Conservation (phyloP, 2,329 filamentous ascomycete species). For the Paracorniculantispora psalliotae region DNA sequence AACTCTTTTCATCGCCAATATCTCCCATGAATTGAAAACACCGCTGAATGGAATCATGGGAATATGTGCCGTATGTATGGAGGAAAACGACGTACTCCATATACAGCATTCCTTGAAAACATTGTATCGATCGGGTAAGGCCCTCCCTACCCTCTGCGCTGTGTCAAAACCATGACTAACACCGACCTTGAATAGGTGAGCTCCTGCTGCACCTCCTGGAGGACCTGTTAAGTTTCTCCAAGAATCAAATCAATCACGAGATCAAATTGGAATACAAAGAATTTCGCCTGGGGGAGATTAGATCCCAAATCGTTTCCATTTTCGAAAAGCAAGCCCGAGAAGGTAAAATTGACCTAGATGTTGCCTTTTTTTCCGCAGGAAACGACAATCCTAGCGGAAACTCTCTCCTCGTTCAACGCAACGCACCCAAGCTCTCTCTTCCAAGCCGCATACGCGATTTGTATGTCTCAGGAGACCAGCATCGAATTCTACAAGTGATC, state of each 20-base stretch:
- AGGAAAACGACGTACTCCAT: slow-evolving; percentile 72
- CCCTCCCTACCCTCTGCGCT: not conserved
- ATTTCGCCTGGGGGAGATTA: slow-evolving; percentile 78
- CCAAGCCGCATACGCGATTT: slow-evolving; percentile 73
- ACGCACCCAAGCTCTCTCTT: not conserved
- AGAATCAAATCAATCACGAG: slow-evolving; percentile 88
- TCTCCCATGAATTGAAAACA: slow-evolving; percentile 82
- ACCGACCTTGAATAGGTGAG: slow-evolving; percentile 44
- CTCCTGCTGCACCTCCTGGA: slow-evolving; percentile 80
- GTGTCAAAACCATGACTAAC: not conserved
- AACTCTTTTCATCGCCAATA: slow-evolving; percentile 95
- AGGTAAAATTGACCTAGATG: slow-evolving; percentile 66
- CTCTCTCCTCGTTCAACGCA: not conserved
- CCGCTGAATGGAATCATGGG: slow-evolving; percentile 93
- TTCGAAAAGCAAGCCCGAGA: slow-evolving; percentile 88
- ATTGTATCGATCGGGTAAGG: slow-evolving; percentile 71
- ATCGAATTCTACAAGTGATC: slow-evolving; percentile 85
- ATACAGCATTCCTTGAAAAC: slow-evolving; percentile 82
- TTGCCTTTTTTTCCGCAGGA: slow-evolving; percentile 56
- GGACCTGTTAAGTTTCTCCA: slow-evolving; percentile 87
- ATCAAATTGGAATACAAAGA: slow-evolving; percentile 78
- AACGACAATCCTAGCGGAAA: slow-evolving; percentile 3
- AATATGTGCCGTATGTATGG: slow-evolving; percentile 90
- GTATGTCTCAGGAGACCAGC: slow-evolving; percentile 88
- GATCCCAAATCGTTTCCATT: slow-evolving; percentile 75